Conservation (phyloP, 768 basidiomycete species). For the Sarcodon sp. region DNA sequence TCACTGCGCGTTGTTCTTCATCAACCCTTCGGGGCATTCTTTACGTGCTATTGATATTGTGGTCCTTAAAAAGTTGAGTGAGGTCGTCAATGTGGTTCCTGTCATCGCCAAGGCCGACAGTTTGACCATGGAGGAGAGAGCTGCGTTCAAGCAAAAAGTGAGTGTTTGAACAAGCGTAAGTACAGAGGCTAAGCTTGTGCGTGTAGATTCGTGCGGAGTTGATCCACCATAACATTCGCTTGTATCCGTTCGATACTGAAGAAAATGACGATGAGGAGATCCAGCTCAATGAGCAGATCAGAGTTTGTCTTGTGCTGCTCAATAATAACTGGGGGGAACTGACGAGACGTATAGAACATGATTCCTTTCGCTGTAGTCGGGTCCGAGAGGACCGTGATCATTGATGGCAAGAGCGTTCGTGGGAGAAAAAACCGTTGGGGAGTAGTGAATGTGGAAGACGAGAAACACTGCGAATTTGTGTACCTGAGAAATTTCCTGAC, state of each 20-base stretch:
- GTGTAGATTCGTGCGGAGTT: constrained; percentile 85
- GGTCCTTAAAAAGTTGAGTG: constrained; percentile 97
- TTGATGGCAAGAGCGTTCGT: constrained; percentile 90
- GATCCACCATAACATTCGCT: constrained; percentile 79
- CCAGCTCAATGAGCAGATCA: constrained; percentile 78
- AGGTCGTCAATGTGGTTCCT: constrained; percentile 99
- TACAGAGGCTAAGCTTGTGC: constrained; percentile 5
- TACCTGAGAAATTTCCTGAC: constrained; percentile 96
- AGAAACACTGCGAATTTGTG: constrained; percentile 95
- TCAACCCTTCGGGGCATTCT: constrained; percentile 96
- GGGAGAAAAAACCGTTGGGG: constrained; percentile 98
- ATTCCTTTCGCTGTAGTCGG: constrained; percentile 97
- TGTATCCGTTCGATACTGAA: constrained; percentile 96
- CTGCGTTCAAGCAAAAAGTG: constrained; percentile 87
- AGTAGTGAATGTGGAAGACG: constrained; percentile 95
- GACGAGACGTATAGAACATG: constrained; percentile 45
- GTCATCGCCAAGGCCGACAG: constrained; percentile 97
- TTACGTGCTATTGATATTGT: constrained; percentile 95
- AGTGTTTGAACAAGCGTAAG: constrained; percentile 6
- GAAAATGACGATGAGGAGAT: constrained; percentile 91
- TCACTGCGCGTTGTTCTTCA: constrained; percentile 97
- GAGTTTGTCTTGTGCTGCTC: constrained; percentile 30
- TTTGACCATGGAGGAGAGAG: constrained; percentile 87
- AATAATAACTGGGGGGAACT: neutral
- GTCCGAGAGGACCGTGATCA: constrained; percentile 91